These are phyloP conservation scores for Tricholoma matsutake DNA, from an alignment of 768 basidiomycete genomes.

Conservation along the genomic window DNA sequence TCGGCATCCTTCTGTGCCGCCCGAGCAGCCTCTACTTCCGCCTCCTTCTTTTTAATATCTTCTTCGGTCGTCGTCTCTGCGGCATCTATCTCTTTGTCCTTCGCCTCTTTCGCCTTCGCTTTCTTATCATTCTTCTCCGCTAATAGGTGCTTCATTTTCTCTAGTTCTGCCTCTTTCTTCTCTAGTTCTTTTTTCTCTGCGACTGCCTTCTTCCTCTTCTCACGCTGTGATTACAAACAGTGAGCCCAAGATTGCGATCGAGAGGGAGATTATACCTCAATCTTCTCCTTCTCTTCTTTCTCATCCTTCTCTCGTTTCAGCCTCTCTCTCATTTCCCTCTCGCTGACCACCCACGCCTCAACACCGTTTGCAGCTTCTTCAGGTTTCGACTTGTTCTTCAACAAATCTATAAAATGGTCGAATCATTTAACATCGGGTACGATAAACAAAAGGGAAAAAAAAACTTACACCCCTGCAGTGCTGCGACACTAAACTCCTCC, in stretches of 20 bases:
- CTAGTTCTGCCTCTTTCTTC: slow-evolving; percentile 59
- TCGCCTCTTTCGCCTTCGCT: slow-evolving; percentile 43
- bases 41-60: slow-evolving; percentile 22
- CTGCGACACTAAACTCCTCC: slow-evolving; percentile 85
- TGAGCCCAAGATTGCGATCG: slow-evolving; percentile 1
- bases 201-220: slow-evolving; percentile 52
- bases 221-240: slow-evolving; percentile 29
- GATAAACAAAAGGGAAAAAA: slow-evolving; percentile 10
- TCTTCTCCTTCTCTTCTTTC: slow-evolving; percentile 62
- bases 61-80: slow-evolving; percentile 19
- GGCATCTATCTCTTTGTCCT: slow-evolving; percentile 31
- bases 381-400: slow-evolving; percentile 83
- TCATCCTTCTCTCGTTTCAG: slow-evolving; percentile 73
- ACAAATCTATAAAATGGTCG: slow-evolving; percentile 49
- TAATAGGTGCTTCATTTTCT: slow-evolving; percentile 47
- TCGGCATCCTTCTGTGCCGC: slow-evolving; percentile 21
- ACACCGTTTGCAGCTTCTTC: slow-evolving; percentile 69
- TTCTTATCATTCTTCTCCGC: slow-evolving; percentile 52
- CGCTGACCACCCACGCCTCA: slow-evolving; percentile 67
- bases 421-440: slow-evolving; percentile 1
- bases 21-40: slow-evolving; percentile 22
- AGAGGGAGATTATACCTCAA: slow-evolving; percentile 48
- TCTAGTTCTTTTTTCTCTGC: slow-evolving; percentile 59
- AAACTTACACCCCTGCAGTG: slow-evolving; percentile 84
- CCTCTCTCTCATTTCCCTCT: slow-evolving; percentile 73